phyloP scores from a whole-genome alignment of 129 eudicot genomes.

The Helichrysum umbraculigerum region DNA sequence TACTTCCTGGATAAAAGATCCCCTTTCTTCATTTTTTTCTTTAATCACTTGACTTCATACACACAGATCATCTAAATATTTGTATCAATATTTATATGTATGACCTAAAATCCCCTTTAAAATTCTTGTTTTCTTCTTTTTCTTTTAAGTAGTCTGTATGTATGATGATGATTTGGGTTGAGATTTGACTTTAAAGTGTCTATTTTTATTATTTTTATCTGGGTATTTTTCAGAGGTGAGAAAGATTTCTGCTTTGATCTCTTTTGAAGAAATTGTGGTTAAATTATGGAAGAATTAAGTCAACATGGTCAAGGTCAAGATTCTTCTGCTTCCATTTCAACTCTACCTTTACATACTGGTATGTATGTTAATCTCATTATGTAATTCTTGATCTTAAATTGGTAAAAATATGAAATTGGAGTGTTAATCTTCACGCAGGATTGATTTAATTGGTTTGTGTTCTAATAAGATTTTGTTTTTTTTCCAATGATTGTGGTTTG shows the following conservation, averaged over 20 bases:
- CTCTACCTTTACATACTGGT: conserved; percentile 27
- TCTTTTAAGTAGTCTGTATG: not conserved
- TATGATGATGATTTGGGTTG: conserved; percentile 9
- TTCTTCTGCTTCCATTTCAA: conserved; percentile 25
- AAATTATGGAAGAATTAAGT: conserved; percentile 42
- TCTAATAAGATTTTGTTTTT: not conserved
- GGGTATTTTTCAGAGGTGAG: conserved; percentile 1
- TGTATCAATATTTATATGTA: conserved; percentile 7
- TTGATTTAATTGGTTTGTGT: not conserved
- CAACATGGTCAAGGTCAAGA: conserved; percentile 40
- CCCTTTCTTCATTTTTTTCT: conserved; percentile 1
- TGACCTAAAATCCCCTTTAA: conserved; percentile 34
- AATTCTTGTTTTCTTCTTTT: conserved; percentile 7
- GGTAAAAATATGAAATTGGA: not conserved
- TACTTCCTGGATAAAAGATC: conserved; percentile 2
- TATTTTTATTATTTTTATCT: conserved; percentile 2
- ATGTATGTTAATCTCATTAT: conserved; percentile 2
- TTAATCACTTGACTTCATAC: not conserved
- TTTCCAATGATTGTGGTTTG: not conserved
- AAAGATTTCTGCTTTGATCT: not conserved
- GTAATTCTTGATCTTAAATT: not conserved
- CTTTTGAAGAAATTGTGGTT: conserved; percentile 6
- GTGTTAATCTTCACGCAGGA: too few species aligned
- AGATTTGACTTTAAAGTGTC: conserved; percentile 19
- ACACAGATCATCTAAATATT: not conserved